A percentile compares a stretch with the other conserved stretches of the same genome.
phyloP scores from a whole-genome alignment of 2,329 filamentous ascomycete species.

The Apiospora koreana region DNA sequence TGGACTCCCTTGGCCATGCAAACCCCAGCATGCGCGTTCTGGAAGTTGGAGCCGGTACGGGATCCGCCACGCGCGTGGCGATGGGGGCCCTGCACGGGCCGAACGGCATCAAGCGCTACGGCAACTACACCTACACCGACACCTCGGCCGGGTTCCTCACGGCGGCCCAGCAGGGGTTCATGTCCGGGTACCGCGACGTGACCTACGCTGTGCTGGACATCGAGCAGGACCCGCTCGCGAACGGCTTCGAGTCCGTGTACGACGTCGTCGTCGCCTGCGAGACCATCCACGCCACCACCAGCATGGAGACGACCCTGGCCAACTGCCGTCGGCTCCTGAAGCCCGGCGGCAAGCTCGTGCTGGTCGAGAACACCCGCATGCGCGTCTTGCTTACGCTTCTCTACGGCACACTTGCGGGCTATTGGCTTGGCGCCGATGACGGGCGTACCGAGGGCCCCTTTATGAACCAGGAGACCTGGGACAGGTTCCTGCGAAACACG shows the following conservation, averaged over 20 bases:
- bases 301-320: slow-evolving; percentile 24
- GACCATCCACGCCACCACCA: slow-evolving; percentile 20
- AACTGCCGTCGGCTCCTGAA: slow-evolving; percentile 29
- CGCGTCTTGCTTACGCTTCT: slow-evolving; percentile 19
- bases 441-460: slow-evolving; percentile 20
- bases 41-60: slow-evolving; percentile 15
- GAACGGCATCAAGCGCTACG: slow-evolving; percentile 17
- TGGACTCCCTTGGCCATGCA: slow-evolving; percentile 17
- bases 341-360: slow-evolving; percentile 28
- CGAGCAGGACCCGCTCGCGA: slow-evolving; percentile 20
- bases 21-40: slow-evolving; percentile 15
- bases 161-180: slow-evolving; percentile 9
- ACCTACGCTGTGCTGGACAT: slow-evolving; percentile 11
- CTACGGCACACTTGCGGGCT: slow-evolving; percentile 17
- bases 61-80: slow-evolving; percentile 10
- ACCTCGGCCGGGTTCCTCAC: slow-evolving; percentile 16
- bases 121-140: slow-evolving; percentile 20
- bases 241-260: slow-evolving; percentile 18
- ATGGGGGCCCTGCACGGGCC: slow-evolving; percentile 3
- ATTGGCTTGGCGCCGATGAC: slow-evolving; percentile 18
- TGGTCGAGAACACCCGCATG: slow-evolving; percentile 24
- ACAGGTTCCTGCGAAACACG: slow-evolving; percentile 15
- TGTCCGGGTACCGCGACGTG: slow-evolving; percentile 16
- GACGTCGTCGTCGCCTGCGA: slow-evolving; percentile 26
- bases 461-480: slow-evolving; percentile 21